Base-by-base conservation (phyloP, 75 land plant species). In the Selaginella tamariscina region DNA sequence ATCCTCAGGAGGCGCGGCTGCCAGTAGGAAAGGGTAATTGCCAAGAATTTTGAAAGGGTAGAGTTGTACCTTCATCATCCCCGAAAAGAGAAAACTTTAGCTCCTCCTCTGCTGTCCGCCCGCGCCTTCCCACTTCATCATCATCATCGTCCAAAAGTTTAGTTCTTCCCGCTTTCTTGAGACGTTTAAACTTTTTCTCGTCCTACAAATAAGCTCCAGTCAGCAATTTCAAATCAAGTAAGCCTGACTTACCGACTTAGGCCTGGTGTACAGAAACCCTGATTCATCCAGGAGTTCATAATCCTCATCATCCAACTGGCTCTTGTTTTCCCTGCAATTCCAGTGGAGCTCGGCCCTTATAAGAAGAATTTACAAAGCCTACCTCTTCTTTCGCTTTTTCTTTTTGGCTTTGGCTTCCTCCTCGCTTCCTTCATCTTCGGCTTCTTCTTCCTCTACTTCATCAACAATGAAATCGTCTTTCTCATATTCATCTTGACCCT, bases 391-490 rank as follows among this genome's bases (percentile, higher is more conserved):
- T 56, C 81, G 77, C 57, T 78, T 89, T 71, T 89, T 92, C 72
- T 86, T 92, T 71, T 80, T 92, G 31, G 77, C 76, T 59, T 73
- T 81, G 33, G 70, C 87, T 31, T 86, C 96, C 68, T 82, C 84
- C 44, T 80, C 78, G 49, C 49, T 39, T 39, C 49, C 49, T 44
- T 81, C 84, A 2, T 82, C 81, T 64, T 79, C 84, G 31, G 82
- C 94, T 66, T 88, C 87, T 49, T 90, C 96, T 22, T 92, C 97
- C 26, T 59, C 62, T 1, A 74, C 84, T 77, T 89, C 98, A 63
- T 92, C 98, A 0, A 92, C 95, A 69, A 92, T 92, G 64, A 92
- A 92, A 2, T 80, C 98, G 82, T 92, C 98, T 57, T 92, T 86
- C 78, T 92, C 98, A 66, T 84, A 92, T 39, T 89, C 95, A 78